Evolutionary conservation across 2,329 filamentous ascomycete genomes (phyloP), one percentile per base, ranked within the genome.

Genomic region (Fusarium napiforme): DNA sequence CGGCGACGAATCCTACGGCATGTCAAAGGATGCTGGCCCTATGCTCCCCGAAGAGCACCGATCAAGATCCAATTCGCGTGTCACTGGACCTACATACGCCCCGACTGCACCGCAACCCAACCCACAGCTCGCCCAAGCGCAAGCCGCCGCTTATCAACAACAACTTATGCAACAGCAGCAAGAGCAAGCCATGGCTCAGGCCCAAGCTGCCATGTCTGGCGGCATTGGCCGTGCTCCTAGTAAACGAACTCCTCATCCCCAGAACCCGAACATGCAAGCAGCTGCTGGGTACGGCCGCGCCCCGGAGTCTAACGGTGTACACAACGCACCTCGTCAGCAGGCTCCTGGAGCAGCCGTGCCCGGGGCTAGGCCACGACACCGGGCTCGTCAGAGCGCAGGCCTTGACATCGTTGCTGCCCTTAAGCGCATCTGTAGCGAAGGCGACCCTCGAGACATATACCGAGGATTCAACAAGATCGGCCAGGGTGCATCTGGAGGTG

Each of bases 401-500:
- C 88, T 94, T 63, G 96, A 99, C 79, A 93, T 99, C 62, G 88
- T 97, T 43, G 89, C 91, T 26, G 91, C 93, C 23, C 87, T 99
- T 60, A 94, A 95, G 81, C 90, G 93, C 37, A 98, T 99, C 73
- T 98, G 96, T 82, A 95, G 92, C 28, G 91, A 94, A 60, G 94
- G 93, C 53, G 96, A 99, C 79, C 96, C 96, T 7, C 93, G 94
- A 32, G 91, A 93, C 61, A 92, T 96, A 73, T 99, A 97, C 83
- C 90, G 92, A 64, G 92, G 92, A 64, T 90, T 98, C 76, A 95
- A 91, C 80, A 98, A 98, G 85, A 98, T 99, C 80, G 96, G 96
- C 2, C 96, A 99, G 83, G 96, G 96, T 82, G 96, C 96, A 42
- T 98, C 96, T 14, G 96, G 96, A 76, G 96, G 96, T 70, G 96